phyloP scores from a whole-genome alignment of 305 asterid species.

The Fraxinus albicans region DNA sequence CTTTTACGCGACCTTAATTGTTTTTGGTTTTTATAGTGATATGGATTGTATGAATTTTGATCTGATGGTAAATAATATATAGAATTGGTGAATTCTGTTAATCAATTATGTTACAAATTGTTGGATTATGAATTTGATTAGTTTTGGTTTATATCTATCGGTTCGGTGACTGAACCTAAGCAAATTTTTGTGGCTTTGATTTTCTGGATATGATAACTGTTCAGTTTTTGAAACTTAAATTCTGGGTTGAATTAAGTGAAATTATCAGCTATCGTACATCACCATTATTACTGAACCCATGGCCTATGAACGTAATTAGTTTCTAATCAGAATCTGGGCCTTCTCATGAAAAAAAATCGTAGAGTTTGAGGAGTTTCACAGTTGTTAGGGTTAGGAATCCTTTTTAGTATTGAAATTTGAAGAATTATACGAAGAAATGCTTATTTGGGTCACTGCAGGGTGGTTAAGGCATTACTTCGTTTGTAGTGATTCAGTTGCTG shows the following conservation, averaged over 20 bases:
- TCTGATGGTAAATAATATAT: constrained; percentile 21
- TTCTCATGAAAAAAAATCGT: background rate
- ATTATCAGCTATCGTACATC: background rate
- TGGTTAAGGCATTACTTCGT: background rate
- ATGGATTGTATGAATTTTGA: background rate
- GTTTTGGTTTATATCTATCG: background rate
- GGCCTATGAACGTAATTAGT: background rate
- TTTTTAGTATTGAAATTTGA: background rate
- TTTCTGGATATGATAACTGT: background rate
- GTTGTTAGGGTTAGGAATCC: background rate
- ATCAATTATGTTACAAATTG: background rate
- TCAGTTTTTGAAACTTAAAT: constrained; percentile 1
- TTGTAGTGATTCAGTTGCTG: background rate
- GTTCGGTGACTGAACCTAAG: constrained; percentile 11
- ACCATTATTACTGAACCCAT: constrained; percentile 8
- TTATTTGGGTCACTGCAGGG: background rate
- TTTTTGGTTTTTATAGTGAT: background rate
- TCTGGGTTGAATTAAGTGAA: constrained; percentile 4
- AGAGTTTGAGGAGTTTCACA: background rate
- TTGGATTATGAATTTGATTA: background rate
- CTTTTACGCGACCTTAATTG: background rate
- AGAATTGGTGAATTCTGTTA: background rate
- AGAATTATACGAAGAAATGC: background rate
- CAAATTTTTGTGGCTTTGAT: background rate
- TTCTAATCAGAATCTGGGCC: background rate